Base-by-base conservation (phyloP, 441 rosid genomes). In the Arabidopsis hybrid region DNA sequence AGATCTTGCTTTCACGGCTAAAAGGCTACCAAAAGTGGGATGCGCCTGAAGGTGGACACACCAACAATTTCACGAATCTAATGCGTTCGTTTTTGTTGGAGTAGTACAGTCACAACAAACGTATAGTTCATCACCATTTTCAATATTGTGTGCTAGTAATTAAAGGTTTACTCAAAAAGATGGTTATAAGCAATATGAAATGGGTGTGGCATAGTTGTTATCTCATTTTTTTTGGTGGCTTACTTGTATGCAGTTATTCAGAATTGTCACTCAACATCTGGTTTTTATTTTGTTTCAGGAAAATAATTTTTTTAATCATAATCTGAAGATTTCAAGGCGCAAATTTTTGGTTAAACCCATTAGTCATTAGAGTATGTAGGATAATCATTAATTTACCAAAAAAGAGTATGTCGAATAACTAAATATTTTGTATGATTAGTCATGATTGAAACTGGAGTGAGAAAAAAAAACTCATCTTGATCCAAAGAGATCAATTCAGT, bases 21-120 rank as follows among this genome's bases (percentile, higher is more conserved):
- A 77, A 65, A 65, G 76, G 67, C 50, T 69, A 71, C 61, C 43
- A 42, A 71, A 77, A 77, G 80, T 59, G 76, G 49, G 11, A 58
- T 65, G 76, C 65, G 57, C 58, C 35, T 56, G 34, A 70, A 71
- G 46, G 47, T 67, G 62, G 67, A 21, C 26, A 69, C 67, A 32
- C 60, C 66, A 47, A 58, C 67, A 49, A 56, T 8, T 18, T 59
- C 68, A 65, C 68, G 69, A 77, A 77, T 77, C 80, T 59, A 34
- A 71, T 77, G 76, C 72, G 62, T 16, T 77, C 61, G 26, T 42
- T 70, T 49, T 64, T 43, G 71, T 69, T 62, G 38, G 11, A 56
- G 31, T 53, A n/a, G 35, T 35, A 17, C 42, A 61, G 63, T 43
- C 21, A 32, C 55, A 52, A 26, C 53, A 68, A 69, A 75, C 5